Base-by-base conservation (phyloP, 2,329 filamentous ascomycete species). In the Neofusicoccum parvum region DNA sequence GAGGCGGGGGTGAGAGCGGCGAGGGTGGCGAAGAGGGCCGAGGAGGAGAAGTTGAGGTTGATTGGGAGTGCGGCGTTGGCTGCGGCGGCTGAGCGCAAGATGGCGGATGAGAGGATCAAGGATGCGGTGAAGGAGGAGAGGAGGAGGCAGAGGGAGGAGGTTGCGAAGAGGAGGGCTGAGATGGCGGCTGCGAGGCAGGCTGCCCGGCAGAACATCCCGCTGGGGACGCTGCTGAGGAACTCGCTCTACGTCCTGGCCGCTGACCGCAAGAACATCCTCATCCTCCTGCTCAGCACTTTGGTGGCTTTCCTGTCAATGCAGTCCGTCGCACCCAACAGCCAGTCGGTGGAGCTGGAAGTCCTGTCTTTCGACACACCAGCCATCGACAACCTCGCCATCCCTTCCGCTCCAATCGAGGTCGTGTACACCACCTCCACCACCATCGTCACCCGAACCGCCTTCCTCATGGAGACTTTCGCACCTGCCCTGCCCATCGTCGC, bases 181-280 rank as follows among this genome's bases (percentile, higher is more conserved):
- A 36, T 17, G 39, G n/a, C 14, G 37, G 27, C 15, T 15, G 60
- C 49, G 37, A n/a, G 14, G 37, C 46, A 32, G 46, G 49, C 27
- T 5, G 27, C 27, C 27, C 27, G 27, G 2, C 27, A 50, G 10
- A 76, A 85, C 14, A 77, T 85, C 20, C 81, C 82, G 9, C 73
- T 86, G 0, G 75, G 76, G 10, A 78, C 80, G 1, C 73, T 85
- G 15, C 64, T 85, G 32, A 70, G 77, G 49, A 84, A 84, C 68
- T 85, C 83, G 66, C 65, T 85, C n/a, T 77, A 77, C 27, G 73
- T 83, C 1, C 70, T 84, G 39, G 76, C 80, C 2, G 77, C 78
- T 58, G 85, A 87, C 68, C 75, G 76, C 32, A 77, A 80, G 34
- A 86, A 85, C 68, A 71, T 85, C 6, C 73, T 78, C 12, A 78